Base-by-base conservation (phyloP, 805 yeast genomes). In the Saturnispora diversa region DNA sequence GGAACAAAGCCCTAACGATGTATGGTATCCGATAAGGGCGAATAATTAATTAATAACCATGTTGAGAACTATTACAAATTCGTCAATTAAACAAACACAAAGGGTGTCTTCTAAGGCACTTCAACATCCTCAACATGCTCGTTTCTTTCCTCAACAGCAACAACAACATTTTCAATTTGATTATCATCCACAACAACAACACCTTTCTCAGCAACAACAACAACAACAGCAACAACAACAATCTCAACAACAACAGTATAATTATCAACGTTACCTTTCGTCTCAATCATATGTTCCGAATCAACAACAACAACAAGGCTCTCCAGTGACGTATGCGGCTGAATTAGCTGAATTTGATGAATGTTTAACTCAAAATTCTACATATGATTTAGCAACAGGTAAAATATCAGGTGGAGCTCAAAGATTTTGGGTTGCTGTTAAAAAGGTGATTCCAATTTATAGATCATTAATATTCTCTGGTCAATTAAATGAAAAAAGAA, bases 401-500 rank as follows among this genome's bases (percentile, higher is more conserved):
- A 60, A 60, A 40, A 62, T 71, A 3, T 44, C 51, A 1, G 63
- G 62, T 25, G 63, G 63, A 7, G 65, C 63, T n/a, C 62, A 66
- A 17, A 66, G 64, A 39, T 73, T 72, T 49, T 74, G 79, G 77
- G 69, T 65, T 33, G 70, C 76, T 2, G 65, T 74, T 31, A 66
- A 65, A 31, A 66, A 63, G 35, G 70, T 75, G 9, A 70, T 75
- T 66, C 68, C 66, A 6, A 50, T 74, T 8, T 75, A 75, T 41
- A 64, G 69, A 31, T 70, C 70, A 9, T 52, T 75, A 31, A 60
- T 65, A 33, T 65, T 63, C 20, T 62, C 71, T 2, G 72, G 74
- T 16, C 74, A 71, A 44, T 61, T 74, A 40, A 65, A 66, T 43
- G 63, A 66, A 22, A 63, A 60, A 33, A 59, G 76, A 46, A 70